Evolutionary conservation across 768 basidiomycete species (phyloP).

Genomic region (Nidularia pulvinata): DNA sequence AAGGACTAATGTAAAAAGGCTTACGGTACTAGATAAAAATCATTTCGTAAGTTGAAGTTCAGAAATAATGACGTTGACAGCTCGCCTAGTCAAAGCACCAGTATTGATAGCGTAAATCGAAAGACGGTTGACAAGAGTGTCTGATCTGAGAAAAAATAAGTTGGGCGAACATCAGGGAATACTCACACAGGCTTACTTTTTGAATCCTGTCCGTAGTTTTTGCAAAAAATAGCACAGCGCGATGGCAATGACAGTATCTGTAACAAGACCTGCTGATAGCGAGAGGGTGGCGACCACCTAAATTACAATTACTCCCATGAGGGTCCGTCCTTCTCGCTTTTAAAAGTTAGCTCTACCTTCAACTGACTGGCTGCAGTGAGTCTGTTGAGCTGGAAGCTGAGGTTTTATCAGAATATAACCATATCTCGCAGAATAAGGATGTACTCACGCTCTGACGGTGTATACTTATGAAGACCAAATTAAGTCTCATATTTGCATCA

Average conservation of each 20-base stretch:
- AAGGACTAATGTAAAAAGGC: constrained; percentile 34
- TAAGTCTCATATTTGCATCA: too few species aligned
- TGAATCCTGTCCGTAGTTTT: constrained; percentile 47
- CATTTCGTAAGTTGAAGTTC: background rate
- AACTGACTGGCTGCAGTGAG: constrained; percentile 29
- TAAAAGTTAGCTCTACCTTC: constrained; percentile 22
- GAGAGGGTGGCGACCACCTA: constrained; percentile 44
- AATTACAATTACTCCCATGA: background rate
- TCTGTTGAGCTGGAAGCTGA: constrained; percentile 30
- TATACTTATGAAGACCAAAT: constrained; percentile 25
- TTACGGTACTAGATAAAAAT: constrained; percentile 32
- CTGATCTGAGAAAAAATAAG: constrained; percentile 32
- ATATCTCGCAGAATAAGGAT: too few species aligned
- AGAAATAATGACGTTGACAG: constrained; percentile 1
- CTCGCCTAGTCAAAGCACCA: constrained; percentile 57
- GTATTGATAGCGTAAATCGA: constrained; percentile 65
- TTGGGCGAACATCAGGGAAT: background rate
- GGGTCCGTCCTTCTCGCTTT: too few species aligned
- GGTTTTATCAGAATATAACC: too few species aligned
- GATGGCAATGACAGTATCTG: constrained; percentile 50
- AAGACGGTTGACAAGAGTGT: constrained; percentile 55
- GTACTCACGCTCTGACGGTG: constrained; percentile 39
- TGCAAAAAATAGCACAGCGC: constrained; percentile 57
- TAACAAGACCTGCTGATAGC: constrained; percentile 45
- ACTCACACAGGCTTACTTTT: constrained; percentile 21